A percentile compares a stretch with the other conserved stretches of the same genome.
Conservation (phyloP, 2,329 filamentous ascomycete genomes). For the Geosmithia morbida region DNA sequence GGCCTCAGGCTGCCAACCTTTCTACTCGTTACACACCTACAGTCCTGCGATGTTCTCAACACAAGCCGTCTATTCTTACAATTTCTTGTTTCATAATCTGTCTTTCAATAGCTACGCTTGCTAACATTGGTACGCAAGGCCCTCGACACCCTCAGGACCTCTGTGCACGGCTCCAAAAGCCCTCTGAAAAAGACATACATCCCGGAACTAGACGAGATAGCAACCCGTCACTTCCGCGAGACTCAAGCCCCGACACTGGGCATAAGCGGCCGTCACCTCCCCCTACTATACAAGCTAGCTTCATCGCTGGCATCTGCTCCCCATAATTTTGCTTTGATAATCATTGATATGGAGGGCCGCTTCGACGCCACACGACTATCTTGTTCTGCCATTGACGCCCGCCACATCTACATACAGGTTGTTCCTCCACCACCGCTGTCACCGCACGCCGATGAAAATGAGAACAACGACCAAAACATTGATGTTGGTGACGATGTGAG, state of each 20-base stretch:
- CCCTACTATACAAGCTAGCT: slow-evolving; percentile 41
- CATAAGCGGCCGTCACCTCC: slow-evolving; percentile 35
- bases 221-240: slow-evolving; percentile 28
- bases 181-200: slow-evolving; percentile 22
- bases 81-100: background rate
- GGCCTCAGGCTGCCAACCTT: slow-evolving; percentile 2
- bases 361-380: slow-evolving; percentile 37
- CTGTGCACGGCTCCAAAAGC: slow-evolving; percentile 3
- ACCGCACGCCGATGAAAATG: background rate
- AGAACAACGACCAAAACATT: background rate
- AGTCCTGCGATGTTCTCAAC: background rate
- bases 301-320: slow-evolving; percentile 34
- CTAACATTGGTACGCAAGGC: slow-evolving; percentile 6
- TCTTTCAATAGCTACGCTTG: background rate
- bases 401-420: slow-evolving; percentile 35
- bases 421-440: slow-evolving; percentile 13
- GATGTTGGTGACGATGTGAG: slow-evolving; percentile 12
- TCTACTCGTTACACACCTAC: background rate
- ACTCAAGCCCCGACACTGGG: slow-evolving; percentile 32
- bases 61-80: background rate
- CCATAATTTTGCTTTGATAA: slow-evolving; percentile 29
- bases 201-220: slow-evolving; percentile 29
- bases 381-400: slow-evolving; percentile 22
- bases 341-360: slow-evolving; percentile 39
- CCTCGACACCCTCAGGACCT: slow-evolving; percentile 5